Base-by-base conservation (phyloP, 768 basidiomycete species). In the Termitomyces sp. region DNA sequence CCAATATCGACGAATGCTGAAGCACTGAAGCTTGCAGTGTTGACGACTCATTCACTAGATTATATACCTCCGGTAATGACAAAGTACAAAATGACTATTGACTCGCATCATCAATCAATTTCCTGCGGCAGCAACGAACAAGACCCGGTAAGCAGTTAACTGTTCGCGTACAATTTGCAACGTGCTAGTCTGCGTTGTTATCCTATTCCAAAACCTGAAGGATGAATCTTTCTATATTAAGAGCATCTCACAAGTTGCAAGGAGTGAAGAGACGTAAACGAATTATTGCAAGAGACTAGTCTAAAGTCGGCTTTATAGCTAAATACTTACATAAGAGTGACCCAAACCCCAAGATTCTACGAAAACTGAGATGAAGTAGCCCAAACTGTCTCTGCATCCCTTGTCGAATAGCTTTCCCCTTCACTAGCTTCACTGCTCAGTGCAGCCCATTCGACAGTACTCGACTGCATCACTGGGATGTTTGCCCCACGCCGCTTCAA, bases 401-500 rank as follows among this genome's bases (percentile, higher is more conserved):
- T 72, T 28, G 71, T 70, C 41, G 65, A 61, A 58, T 69, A 70
- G 27, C 68, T 70, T 51, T 88, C 88, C 25, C 67, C 72, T 55
- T 86, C 85, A 61, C 85, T 88, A 58, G 67, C 72, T 55, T 86
- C 85, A 61, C 85, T 88, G 58, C 79, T 82, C 63, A 82, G 69
- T 34, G 77, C 83, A 35, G 82, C 88, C 92, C 92, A 94, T 35
- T 85, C 86, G n/a, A 76, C 65, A 45, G 73, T 72, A 45, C 82
- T 76, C 27, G 74, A 68, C 25, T 76, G 76, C 54, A 74, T 60
- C n/a, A 68, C 70, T 32, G 79, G 78, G 63, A 94, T 80, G 70
- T 81, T 86, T 44, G 90, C 94, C 0, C 94, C 94, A 59, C 81
- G 75, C 54, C 70, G 70, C 67, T 79, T 79, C 71, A 96, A 71